These are phyloP conservation scores for Aureobasidium sp. DNA, from an alignment of 2,329 filamentous ascomycete genomes.

Conservation along the genomic window DNA sequence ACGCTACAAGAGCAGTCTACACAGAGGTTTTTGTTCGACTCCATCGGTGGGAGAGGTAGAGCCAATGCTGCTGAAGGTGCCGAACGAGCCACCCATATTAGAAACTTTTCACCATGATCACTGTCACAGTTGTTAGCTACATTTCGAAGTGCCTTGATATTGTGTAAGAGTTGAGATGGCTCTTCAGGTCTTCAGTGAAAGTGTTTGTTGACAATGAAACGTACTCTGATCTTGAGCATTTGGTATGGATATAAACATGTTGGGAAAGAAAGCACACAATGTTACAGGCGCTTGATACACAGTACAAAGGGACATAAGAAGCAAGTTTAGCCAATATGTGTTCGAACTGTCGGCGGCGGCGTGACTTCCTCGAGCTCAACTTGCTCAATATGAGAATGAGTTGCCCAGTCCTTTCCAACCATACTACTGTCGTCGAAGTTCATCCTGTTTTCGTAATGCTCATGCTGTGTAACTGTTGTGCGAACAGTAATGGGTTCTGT, in stretches of 20 bases:
- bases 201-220: background rate
- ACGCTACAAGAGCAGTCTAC: background rate
- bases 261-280: background rate
- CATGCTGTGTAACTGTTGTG: constrained; percentile 9
- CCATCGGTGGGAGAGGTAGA: no score
- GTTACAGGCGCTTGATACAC: background rate
- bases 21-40: no score
- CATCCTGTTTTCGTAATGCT: background rate
- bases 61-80: no score
- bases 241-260: background rate
- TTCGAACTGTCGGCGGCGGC: background rate
- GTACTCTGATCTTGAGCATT: background rate
- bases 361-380: constrained; percentile 8
- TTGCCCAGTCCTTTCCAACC: constrained; percentile 3
- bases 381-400: background rate
- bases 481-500: constrained; percentile 5
- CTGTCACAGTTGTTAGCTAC: no score
- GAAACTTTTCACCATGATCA: no score
- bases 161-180: background rate
- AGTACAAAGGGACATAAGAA: background rate
- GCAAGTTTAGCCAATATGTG: background rate
- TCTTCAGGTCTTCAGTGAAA: background rate
- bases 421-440: background rate
- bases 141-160: no score
- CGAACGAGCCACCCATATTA: no score